These are phyloP conservation scores for California macrophylla DNA, from an alignment of 441 rosid species.

Conservation along the genomic window DNA sequence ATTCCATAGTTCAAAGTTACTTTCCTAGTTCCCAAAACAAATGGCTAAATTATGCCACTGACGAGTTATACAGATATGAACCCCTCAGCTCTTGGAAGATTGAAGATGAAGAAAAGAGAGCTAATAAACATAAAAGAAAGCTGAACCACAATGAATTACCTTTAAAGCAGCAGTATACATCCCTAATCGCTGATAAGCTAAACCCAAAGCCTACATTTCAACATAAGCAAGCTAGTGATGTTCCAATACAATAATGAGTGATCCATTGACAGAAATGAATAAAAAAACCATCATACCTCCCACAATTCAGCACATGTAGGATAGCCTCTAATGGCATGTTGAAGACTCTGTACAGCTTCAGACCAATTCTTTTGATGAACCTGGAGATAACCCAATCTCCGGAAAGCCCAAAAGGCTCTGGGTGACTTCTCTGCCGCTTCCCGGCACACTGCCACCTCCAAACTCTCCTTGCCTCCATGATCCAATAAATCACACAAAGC, in stretches of 20 bases:
- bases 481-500: constrained; percentile 76
- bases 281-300: constrained; percentile 49
- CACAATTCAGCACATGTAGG: constrained; percentile 70
- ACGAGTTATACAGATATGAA: background rate
- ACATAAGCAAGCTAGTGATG: constrained; percentile 9
- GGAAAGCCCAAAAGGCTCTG: constrained; percentile 90
- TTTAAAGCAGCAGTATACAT: constrained; percentile 88
- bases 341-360: constrained; percentile 81
- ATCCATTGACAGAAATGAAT: constrained; percentile 2
- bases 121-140: constrained; percentile 8
- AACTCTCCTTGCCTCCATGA: constrained; percentile 50
- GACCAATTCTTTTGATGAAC: constrained; percentile 66
- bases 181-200: constrained; percentile 88
- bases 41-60: background rate
- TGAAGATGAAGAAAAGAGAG: constrained; percentile 3
- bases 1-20: background rate
- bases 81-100: background rate
- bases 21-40: background rate
- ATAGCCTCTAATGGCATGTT: constrained; percentile 87
- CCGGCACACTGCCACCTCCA: constrained; percentile 58
- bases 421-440: constrained; percentile 79
- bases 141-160: constrained; percentile 30
- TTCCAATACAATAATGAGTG: background rate
- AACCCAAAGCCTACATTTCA: constrained; percentile 64
- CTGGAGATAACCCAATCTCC: constrained; percentile 66